Percentiles rank a stretch among this genome's conserved stretches.
Conservation (phyloP, 768 basidiomycete genomes). For the Mycena vitilis region DNA sequence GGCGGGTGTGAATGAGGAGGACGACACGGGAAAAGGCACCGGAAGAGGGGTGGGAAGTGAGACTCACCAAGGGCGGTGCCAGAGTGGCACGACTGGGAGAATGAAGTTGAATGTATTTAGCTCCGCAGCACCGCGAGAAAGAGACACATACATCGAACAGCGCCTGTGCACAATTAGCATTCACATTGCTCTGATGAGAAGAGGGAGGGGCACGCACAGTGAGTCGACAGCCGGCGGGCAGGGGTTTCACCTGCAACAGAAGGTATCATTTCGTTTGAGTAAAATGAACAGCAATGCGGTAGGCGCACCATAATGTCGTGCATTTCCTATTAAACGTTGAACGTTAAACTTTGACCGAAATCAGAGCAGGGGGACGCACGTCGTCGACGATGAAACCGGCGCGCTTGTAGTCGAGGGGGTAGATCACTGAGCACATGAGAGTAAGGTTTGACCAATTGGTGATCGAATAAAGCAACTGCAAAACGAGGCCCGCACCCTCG, state of each 20-base stretch:
- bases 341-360: too few relatives aligned
- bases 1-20: neutral
- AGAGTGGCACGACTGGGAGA: conserved; percentile 61
- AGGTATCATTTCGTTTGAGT: too few relatives aligned
- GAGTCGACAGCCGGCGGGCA: conserved; percentile 62
- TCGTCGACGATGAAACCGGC: conserved; percentile 85
- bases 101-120: neutral
- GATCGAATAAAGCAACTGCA: too few relatives aligned
- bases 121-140: neutral
- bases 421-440: conserved; percentile 68
- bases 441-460: too few relatives aligned
- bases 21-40: neutral
- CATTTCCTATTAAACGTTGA: conserved; percentile 52
- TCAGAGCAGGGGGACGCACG: conserved; percentile 48
- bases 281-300: neutral
- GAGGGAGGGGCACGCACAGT: conserved; percentile 52
- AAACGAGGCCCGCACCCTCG: conserved; percentile 63
- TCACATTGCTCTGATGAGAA: too few relatives aligned
- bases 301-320: conserved; percentile 58
- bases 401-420: conserved; percentile 85
- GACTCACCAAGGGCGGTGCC: conserved; percentile 60
- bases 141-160: conserved; percentile 59
- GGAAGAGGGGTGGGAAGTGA: conserved; percentile 23
- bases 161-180: conserved; percentile 46
- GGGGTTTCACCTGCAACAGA: conserved; percentile 50